phyloP scores from a whole-genome alignment of 179 eudicot species.

The Nepenthes alata region DNA sequence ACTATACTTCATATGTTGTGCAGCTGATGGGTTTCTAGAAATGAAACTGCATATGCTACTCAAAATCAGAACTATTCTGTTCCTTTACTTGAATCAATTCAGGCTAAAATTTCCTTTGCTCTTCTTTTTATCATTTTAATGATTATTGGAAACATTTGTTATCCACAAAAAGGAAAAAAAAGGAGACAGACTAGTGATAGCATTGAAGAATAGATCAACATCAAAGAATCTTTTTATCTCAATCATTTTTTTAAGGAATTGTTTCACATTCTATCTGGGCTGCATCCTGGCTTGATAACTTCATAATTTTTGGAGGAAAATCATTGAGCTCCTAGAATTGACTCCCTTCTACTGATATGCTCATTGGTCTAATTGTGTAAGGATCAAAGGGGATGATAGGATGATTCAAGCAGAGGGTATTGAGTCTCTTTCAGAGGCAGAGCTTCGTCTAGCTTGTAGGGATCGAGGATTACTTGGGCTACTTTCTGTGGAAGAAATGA shows the following conservation, averaged over 20 bases:
- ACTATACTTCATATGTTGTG: no score
- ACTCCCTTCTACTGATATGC: background rate
- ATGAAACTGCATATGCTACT: background rate
- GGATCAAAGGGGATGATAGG: constrained; percentile 76
- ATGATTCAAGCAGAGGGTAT: constrained; percentile 75
- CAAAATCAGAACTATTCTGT: no score
- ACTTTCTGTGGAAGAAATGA: constrained; percentile 80
- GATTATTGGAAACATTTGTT: background rate
- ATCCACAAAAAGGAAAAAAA: background rate
- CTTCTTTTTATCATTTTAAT: background rate
- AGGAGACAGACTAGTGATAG: background rate
- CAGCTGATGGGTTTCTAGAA: background rate
- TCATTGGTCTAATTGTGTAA: constrained; percentile 4
- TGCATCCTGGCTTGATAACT: background rate
- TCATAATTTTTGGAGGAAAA: background rate
- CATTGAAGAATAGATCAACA: no score
- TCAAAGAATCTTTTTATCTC: no score
- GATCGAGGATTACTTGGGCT: constrained; percentile 71
- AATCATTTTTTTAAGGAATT: no score
- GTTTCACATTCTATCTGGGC: no score
- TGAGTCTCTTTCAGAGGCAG: constrained; percentile 74
- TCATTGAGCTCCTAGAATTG: no score
- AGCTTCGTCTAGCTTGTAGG: constrained; percentile 83
- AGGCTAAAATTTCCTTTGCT: background rate
- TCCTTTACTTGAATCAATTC: background rate